Base-by-base conservation (phyloP, 2,329 filamentous ascomycete genomes). In the Fusarium fujikuroi region DNA sequence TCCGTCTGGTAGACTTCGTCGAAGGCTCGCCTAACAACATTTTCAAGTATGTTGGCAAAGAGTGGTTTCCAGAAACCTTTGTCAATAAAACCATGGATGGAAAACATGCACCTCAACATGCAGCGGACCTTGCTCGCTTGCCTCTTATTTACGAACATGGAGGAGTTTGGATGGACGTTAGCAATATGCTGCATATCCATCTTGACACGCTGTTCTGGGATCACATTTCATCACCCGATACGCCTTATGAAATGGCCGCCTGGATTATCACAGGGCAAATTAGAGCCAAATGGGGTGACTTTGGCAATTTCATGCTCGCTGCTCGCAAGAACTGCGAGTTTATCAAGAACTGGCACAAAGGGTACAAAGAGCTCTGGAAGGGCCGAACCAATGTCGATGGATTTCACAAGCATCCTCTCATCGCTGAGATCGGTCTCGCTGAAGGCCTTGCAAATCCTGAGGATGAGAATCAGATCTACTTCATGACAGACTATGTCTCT, bases 81-180 rank as follows among this genome's bases (percentile, higher is more conserved):
- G 9, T 66, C 8, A 61, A 76, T 10, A 69, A 79, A 77, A 83
- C 76, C 0, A 85, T 86, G 83, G 76, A 80, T 21, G 84, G 84
- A 77, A 80, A 66, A 52, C 46, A 80, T 50, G 77, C 80, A 5
- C 82, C 83, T 2, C 84, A 83, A 4, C 86, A 88, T 67, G 82
- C 80, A 2, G 84, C 84, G 6, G 87, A 88, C 59, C 79, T 88
- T 2, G 77, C 88, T 9, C 83, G 87, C 1, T 79, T 85, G 0
- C 80, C 84, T 1, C 74, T 84, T 6, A 63, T 86, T 5, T 83
- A 80, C 59, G 73, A 81, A 11, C 79, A 85, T 37, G 85, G 84
- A 0, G 84, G 85, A 1, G 78, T 84, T 4, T 86, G 81, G 79
- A 80, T 86, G 58, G 85, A 86, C 18, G 82, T 81, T 1, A 83